Evolutionary conservation across 257 asterid species (phyloP), one percentile per base, ranked within the genome.

Genomic region (Penstemon davidsonii): DNA sequence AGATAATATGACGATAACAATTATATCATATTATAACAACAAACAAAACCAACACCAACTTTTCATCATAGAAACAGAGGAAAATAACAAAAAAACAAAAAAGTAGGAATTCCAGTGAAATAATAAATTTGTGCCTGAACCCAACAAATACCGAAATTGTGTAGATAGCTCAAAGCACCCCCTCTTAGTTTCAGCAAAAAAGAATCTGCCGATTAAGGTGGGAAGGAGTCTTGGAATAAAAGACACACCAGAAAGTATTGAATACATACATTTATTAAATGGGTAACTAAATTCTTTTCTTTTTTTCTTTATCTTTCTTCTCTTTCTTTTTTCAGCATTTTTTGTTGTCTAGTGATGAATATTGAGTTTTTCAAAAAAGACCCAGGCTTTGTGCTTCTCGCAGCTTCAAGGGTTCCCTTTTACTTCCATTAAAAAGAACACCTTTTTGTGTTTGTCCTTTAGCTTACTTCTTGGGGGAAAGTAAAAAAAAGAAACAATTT

Each of bases 21-120:
- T 70, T 43, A 68, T 75, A 73, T 66, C 46, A 73, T 45, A 44
- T 67, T 47, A 66, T 47, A 68, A 50, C 61, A 67, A 77, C 63
- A 61, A 81, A 66, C 79, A 68, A 25, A 56, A 37, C 66, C 78
- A 77, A 80, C 69, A 72, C 76, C 81, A 74, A 65, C 78, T 66
- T 25, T 72, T 67, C 70, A 65, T 71, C 72, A 69, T 68, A 10
- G 49, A 63, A 77, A 72, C 67, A 15, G 13, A 58, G 38, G 40
- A 25, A 25, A 25, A 25, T 25, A 25, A 25, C 33, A 25, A 25
- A 25, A 25, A 25, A 25, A 25, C 33, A 25, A 25, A 25, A 25
- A 25, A 25, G 33, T 25, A 25, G 33, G 69, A 79, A 66, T 71
- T 64, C 73, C 44, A 57, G 78, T 67, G 37, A 19, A 65, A 63